These are phyloP conservation scores for Leishmania amazonensis DNA, from an alignment of 208 protist species.

Conservation along the genomic window DNA sequence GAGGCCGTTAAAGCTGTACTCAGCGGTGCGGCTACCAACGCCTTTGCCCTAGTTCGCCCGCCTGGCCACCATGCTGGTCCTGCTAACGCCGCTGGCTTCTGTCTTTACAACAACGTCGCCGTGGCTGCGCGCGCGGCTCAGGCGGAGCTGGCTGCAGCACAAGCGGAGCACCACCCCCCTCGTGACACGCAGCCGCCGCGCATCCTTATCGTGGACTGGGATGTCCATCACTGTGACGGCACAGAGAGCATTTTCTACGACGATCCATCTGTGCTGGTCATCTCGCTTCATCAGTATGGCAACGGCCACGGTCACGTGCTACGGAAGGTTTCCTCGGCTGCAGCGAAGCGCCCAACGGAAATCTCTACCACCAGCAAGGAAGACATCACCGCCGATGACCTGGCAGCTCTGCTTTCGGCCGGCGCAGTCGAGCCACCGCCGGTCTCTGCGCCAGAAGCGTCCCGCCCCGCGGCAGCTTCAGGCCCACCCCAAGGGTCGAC, in stretches of 20 bases:
- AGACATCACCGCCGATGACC: slow-evolving; percentile 14
- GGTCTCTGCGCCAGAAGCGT: neutral
- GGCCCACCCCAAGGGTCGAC: neutral
- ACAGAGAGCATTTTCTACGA: slow-evolving; percentile 94
- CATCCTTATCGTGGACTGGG: slow-evolving; percentile 95
- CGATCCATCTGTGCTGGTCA: slow-evolving; percentile 90
- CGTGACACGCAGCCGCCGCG: slow-evolving; percentile 26
- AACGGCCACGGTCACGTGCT: slow-evolving; percentile 68
- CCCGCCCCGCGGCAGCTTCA: neutral
- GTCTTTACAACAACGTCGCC: slow-evolving; percentile 93
- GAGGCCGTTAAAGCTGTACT: slow-evolving; percentile 68
- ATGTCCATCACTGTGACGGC: slow-evolving; percentile 96
- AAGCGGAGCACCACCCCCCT: neutral
- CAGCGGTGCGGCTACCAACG: slow-evolving; percentile 65
- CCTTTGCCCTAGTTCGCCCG: slow-evolving; percentile 86
- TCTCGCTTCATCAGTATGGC: slow-evolving; percentile 94
- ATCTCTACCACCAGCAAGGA: slow-evolving; percentile 29
- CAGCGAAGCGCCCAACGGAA: slow-evolving; percentile 2
- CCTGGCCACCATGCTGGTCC: slow-evolving; percentile 85
- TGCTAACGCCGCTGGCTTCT: slow-evolving; percentile 80
- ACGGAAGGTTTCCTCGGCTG: slow-evolving; percentile 37
- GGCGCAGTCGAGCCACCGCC: neutral
- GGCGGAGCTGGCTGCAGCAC: slow-evolving; percentile 30
- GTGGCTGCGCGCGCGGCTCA: slow-evolving; percentile 87
- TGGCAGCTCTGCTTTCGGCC: neutral